Base-by-base conservation (phyloP, 805 yeast genomes). In the Wickerhamomyces chaumierensis region DNA sequence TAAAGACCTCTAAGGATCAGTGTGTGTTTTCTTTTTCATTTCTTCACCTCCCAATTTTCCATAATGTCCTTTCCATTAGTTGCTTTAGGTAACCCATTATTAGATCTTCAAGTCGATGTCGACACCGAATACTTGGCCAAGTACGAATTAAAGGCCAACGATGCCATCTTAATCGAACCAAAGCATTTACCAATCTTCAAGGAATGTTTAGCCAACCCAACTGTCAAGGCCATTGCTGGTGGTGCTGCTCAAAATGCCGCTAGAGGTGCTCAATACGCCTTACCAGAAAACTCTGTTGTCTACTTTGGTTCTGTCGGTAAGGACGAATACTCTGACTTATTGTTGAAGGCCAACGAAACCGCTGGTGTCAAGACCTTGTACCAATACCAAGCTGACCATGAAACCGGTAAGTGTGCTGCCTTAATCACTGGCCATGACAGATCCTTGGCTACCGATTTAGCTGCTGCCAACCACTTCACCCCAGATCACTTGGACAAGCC, bases 241-340 rank as follows among this genome's bases (percentile, higher is more conserved):
- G 99, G 99, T 61, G 99, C 99, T 54, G 98, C 96, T 44, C 99
- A 92, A 69, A 92, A 92, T 71, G 77, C 97, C 47, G 96, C 97
- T 42, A 79, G 99, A 66, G 99, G 95, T 57, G 97, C 97, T 37
- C 96, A 90, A 58, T 90, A 85, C 66, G 63, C 86, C 40, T 72
- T 92, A 37, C 96, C 96, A 43, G 62, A 67, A 35, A 62, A 76
- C 51, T 77, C 90, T 25, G 97, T 92, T 41, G 81, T 81, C 39
- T 92, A 92, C 71, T 85, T 90, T 58, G 99, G 99, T 39, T 81
- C 95, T 37, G 97, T 90, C 45, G 98, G 98, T 57, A 73, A 83
- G 51, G 99, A 92, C 63, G 72, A 78, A 51, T 90, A 80, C 64
- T 78, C 92, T 42, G 86, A 81, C 44, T 75, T 78, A 61, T 74